Conservation (phyloP, 352 stramenopile species). For the Pythium brassicae region DNA sequence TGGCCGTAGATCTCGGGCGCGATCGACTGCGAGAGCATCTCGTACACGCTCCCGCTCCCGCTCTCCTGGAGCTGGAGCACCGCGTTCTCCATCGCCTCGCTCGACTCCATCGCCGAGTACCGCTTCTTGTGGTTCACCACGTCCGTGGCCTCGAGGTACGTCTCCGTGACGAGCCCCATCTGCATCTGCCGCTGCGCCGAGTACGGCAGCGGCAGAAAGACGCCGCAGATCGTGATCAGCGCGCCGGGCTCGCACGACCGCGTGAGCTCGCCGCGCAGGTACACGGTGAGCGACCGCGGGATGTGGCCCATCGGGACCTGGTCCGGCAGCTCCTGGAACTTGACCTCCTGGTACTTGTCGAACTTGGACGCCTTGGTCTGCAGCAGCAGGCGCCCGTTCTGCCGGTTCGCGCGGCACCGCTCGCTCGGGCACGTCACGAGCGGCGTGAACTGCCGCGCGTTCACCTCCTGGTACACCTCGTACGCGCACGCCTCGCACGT, state of each 20-base stretch:
- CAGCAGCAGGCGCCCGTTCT: slow-evolving; percentile 83
- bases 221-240: slow-evolving; percentile 94
- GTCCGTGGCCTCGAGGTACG: slow-evolving; percentile 95
- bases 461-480: slow-evolving; percentile 97
- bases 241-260: slow-evolving; percentile 93
- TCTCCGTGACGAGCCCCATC: slow-evolving; percentile 97
- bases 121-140: slow-evolving; percentile 97
- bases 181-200: slow-evolving; percentile 93
- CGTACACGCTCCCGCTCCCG: slow-evolving; percentile 86
- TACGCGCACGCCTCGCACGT: slow-evolving; percentile 95
- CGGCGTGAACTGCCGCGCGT: slow-evolving; percentile 93
- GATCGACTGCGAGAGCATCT: slow-evolving; percentile 93
- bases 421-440: slow-evolving; percentile 88
- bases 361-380: slow-evolving; percentile 98
- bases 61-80: slow-evolving; percentile 69
- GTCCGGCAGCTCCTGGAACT: slow-evolving; percentile 92
- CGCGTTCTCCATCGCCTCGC: slow-evolving; percentile 77
- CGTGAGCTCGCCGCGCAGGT: slow-evolving; percentile 91
- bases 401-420: slow-evolving; percentile 81
- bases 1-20: slow-evolving; percentile 99
- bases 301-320: slow-evolving; percentile 99
- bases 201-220: slow-evolving; percentile 94
- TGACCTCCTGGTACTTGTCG: slow-evolving; percentile 98
- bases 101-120: slow-evolving; percentile 92
- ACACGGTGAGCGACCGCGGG: slow-evolving; percentile 91